Conservation (phyloP, 192 early-diverging fungal species). For the Spizellomyces punctatus region DNA sequence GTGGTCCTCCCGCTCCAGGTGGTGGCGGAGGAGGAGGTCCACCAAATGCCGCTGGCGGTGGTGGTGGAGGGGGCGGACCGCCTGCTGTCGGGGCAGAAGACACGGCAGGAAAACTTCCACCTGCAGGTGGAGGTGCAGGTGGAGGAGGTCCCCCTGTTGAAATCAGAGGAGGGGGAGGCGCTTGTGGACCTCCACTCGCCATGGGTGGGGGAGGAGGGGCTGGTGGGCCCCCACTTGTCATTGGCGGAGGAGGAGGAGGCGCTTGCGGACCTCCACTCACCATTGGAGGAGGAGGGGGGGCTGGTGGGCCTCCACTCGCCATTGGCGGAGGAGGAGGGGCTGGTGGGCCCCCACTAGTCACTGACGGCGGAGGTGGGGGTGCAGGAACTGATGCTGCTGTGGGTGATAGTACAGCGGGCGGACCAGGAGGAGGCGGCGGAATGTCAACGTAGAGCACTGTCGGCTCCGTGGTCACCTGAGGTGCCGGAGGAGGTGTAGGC, state of each 20-base stretch:
- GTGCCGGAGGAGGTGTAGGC: neutral
- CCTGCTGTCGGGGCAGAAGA: conserved; percentile 10
- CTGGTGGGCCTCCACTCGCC: conserved; percentile 11
- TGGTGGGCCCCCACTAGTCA: conserved; percentile 24
- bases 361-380: conserved; percentile 1
- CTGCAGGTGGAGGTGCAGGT: conserved; percentile 28
- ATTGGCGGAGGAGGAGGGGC: conserved; percentile 38
- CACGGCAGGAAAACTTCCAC: neutral
- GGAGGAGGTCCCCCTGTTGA: conserved; percentile 20
- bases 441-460: neutral
- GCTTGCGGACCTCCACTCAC: conserved; percentile 1
- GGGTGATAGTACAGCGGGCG: neutral
- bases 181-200: conserved; percentile 4
- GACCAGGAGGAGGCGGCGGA: conserved; percentile 15
- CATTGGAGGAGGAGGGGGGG: conserved; percentile 31
- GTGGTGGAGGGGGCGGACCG: conserved; percentile 31
- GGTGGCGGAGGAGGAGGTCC: conserved; percentile 16
- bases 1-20: conserved; percentile 20
- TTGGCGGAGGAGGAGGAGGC: conserved; percentile 24
- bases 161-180: conserved; percentile 1
- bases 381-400: conserved; percentile 13
- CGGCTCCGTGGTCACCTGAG: too few species aligned
- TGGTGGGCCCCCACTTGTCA: conserved; percentile 17
- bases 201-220: conserved; percentile 32
- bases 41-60: neutral